These are phyloP conservation scores for Primulina huaijiensis DNA, from an alignment of 257 asterid species.

Conservation along the genomic window DNA sequence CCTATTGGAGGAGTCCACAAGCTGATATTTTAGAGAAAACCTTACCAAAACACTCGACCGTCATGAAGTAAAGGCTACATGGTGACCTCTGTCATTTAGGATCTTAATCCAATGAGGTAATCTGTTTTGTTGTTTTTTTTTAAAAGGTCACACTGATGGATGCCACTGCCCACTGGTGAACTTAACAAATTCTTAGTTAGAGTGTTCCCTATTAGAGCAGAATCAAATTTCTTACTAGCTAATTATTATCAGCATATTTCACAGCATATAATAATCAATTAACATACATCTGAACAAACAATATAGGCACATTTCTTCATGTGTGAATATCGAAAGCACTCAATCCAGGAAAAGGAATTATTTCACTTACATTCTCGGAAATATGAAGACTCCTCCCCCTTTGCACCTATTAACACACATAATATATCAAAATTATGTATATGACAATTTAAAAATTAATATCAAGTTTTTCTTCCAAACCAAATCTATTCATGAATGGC, in stretches of 20 bases:
- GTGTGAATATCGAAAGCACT: slow-evolving; percentile 9
- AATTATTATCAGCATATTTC: no score
- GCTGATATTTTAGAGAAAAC: neutral
- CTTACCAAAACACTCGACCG: neutral
- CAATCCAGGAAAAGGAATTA: neutral
- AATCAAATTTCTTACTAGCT: neutral
- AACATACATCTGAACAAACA: neutral
- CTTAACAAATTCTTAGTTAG: neutral
- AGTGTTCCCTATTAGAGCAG: neutral
- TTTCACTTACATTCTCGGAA: slow-evolving; percentile 43
- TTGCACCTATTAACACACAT: no score
- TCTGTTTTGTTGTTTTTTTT: no score
- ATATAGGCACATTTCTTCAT: neutral
- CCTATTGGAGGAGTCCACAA: neutral
- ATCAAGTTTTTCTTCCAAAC: slow-evolving; percentile 1
- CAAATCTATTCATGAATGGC: no score
- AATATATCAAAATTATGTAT: no score
- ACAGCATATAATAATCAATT: no score
- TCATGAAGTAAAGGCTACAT: neutral
- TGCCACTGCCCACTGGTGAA: neutral
- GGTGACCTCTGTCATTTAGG: neutral
- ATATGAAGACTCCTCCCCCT: neutral
- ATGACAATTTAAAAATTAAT: neutral
- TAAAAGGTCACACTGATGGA: neutral
- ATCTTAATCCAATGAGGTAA: neutral